Conservation (phyloP, 2,329 filamentous ascomycete genomes). For the Zymoseptoria tritici region DNA sequence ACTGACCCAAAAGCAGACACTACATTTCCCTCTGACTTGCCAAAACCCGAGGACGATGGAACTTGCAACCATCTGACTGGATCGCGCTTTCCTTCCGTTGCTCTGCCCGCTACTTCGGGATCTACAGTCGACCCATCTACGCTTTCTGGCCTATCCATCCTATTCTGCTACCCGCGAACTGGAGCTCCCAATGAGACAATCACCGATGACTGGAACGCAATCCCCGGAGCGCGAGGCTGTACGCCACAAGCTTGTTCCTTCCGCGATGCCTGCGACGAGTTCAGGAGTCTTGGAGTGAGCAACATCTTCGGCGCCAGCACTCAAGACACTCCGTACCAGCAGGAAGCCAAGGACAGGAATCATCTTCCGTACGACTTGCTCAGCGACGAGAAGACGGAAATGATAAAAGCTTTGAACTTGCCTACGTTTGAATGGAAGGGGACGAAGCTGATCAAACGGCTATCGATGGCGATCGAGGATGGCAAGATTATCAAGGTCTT, state of each 20-base stretch:
- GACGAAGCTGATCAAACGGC: constrained; percentile 31
- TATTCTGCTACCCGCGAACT: constrained; percentile 39
- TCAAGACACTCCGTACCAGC: constrained; percentile 36
- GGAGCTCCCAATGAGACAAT: constrained; percentile 34
- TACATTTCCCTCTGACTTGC: constrained; percentile 30
- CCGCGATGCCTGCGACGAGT: constrained; percentile 29
- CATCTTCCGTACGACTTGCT: constrained; percentile 37
- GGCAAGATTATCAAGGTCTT: constrained; percentile 33
- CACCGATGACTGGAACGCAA: constrained; percentile 36
- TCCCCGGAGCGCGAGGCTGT: constrained; percentile 39
- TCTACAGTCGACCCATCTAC: constrained; percentile 28
- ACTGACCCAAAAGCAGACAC: constrained; percentile 6
- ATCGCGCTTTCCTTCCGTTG: constrained; percentile 26
- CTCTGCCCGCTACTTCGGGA: constrained; percentile 30
- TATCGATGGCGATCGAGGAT: constrained; percentile 34
- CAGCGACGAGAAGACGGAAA: constrained; percentile 33
- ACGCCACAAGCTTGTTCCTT: constrained; percentile 41
- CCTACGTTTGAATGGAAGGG: constrained; percentile 37
- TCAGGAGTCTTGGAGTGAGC: constrained; percentile 26
- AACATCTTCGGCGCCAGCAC: constrained; percentile 36
- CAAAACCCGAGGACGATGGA: constrained; percentile 35
- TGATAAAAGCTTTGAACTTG: constrained; percentile 30
- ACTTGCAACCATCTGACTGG: constrained; percentile 33
- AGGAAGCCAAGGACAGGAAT: constrained; percentile 32
- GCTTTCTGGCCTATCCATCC: constrained; percentile 32